A percentile compares a stretch with the other conserved stretches of the same genome.
These are phyloP conservation scores for Aspergillus asperescens DNA, from an alignment of 495 filamentous ascomycete genomes.

Conservation along the genomic window DNA sequence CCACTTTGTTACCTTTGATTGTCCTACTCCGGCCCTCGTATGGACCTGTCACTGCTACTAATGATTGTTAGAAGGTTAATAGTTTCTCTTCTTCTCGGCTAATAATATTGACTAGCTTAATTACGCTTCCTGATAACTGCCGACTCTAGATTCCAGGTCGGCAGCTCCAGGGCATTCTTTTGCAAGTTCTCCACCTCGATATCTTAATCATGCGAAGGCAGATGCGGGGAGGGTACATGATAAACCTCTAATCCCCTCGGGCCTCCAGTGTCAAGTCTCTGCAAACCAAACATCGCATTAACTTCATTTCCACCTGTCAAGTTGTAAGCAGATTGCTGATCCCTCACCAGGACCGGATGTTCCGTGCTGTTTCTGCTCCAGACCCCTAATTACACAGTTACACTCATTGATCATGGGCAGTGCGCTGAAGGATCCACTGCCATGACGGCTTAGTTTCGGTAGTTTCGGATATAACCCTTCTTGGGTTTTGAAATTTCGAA, in stretches of 20 bases:
- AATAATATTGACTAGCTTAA: background rate
- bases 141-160: background rate
- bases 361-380: background rate
- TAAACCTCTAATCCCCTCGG: no score
- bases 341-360: background rate
- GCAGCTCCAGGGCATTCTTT: background rate
- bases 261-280: no score
- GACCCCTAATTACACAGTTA: background rate
- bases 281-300: no score
- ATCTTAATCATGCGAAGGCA: background rate
- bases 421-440: background rate
- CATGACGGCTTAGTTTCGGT: background rate
- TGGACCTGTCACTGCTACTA: background rate
- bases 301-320: background rate
- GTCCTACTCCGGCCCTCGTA: no score
- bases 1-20: no score
- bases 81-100: background rate
- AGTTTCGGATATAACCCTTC: no score
- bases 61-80: background rate
- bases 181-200: slow-evolving; percentile 5
- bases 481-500: background rate
- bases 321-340: background rate
- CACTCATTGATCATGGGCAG: background rate
- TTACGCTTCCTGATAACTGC: background rate
- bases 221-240: slow-evolving; percentile 13